phyloP scores from a whole-genome alignment of 2,329 filamentous ascomycete species.

The Cercospora sp. region DNA sequence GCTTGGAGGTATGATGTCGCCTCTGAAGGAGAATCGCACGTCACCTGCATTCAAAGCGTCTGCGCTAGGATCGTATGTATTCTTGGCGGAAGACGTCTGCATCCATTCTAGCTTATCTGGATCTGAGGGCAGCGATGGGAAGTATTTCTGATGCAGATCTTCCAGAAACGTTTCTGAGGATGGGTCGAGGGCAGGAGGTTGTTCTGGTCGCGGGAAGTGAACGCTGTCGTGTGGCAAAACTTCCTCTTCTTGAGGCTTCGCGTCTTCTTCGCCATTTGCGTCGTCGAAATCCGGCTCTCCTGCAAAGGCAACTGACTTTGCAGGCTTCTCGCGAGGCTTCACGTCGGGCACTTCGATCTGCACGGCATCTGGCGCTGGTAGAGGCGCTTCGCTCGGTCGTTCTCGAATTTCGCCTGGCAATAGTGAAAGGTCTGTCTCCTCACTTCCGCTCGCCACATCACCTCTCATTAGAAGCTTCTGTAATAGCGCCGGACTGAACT shows the following conservation, averaged over 20 bases:
- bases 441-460: constrained; percentile 66
- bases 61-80: constrained; percentile 80
- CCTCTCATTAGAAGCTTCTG: constrained; percentile 74
- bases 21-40: constrained; percentile 86
- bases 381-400: background rate
- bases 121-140: constrained; percentile 81
- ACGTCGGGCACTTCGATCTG: background rate
- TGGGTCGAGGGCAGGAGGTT: constrained; percentile 75
- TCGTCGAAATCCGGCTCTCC: constrained; percentile 17
- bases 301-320: constrained; percentile 32
- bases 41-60: constrained; percentile 70
- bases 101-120: constrained; percentile 89
- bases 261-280: constrained; percentile 8
- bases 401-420: background rate
- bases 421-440: constrained; percentile 42
- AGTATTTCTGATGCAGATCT: constrained; percentile 88
- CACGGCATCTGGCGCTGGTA: background rate
- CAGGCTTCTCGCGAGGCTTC: constrained; percentile 18
- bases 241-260: constrained; percentile 6
- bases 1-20: constrained; percentile 74
- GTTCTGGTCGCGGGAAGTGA: constrained; percentile 62
- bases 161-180: constrained; percentile 78
- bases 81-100: constrained; percentile 59
- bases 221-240: constrained; percentile 33
- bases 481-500: constrained; percentile 72